Conservation (phyloP, 768 basidiomycete genomes). For the Tylopilus plumbeoviolaceoides region DNA sequence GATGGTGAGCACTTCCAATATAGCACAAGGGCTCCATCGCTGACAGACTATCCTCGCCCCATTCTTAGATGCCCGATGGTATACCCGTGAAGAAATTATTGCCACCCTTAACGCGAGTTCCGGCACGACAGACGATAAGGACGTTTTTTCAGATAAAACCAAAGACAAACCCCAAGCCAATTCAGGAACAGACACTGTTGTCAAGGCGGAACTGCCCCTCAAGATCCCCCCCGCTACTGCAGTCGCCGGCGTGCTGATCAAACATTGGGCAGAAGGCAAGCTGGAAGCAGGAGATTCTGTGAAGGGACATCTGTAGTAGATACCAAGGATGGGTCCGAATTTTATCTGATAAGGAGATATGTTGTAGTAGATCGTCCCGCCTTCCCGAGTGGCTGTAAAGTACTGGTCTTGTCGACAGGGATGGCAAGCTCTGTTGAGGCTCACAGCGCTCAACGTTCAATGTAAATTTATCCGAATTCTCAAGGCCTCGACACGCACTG, state of each 20-base stretch:
- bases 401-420: too few species aligned
- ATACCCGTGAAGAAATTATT: slow-evolving; percentile 67
- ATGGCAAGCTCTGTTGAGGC: too few species aligned
- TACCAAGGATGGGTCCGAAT: too few species aligned
- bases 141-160: slow-evolving; percentile 5
- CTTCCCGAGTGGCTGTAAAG: too few species aligned
- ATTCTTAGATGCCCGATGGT: slow-evolving; percentile 84
- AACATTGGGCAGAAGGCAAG: slow-evolving; percentile 71
- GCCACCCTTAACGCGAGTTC: slow-evolving; percentile 43
- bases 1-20: slow-evolving; percentile 46
- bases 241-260: slow-evolving; percentile 81
- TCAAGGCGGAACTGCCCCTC: slow-evolving; percentile 49
- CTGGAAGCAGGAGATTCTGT: slow-evolving; percentile 43
- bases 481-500: too few species aligned
- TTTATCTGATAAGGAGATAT: too few species aligned
- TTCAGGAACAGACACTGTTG: slow-evolving; percentile 14
- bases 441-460: too few species aligned
- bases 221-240: slow-evolving; percentile 73
- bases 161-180: slow-evolving; percentile 20
- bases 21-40: not conserved
- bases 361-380: too few species aligned
- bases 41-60: not conserved
- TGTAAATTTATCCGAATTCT: too few species aligned
- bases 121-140: slow-evolving; percentile 30
- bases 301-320: slow-evolving; percentile 39